Conservation (phyloP, 2,329 filamentous ascomycete genomes). For the Stemphylium beticola region DNA sequence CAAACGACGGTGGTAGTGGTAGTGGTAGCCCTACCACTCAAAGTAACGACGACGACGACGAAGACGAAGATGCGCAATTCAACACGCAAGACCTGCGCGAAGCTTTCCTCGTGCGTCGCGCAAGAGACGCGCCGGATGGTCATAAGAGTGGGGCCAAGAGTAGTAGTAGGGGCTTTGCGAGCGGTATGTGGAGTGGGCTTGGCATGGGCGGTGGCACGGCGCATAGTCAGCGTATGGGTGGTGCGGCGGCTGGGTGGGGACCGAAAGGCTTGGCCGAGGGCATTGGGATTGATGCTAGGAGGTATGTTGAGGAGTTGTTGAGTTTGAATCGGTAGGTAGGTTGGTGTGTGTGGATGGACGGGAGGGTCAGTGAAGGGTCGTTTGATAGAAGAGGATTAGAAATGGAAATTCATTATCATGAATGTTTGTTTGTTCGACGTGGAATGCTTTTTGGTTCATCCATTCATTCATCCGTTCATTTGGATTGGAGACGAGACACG, state of each 20-base stretch:
- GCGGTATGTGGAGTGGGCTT: slow-evolving; percentile 43
- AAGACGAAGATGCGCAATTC: slow-evolving; percentile 18
- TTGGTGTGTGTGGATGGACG: neutral
- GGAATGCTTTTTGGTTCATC: too few species aligned
- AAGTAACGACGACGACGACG: too few species aligned
- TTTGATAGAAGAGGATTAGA: neutral
- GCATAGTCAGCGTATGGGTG: slow-evolving; percentile 44
- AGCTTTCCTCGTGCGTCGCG: slow-evolving; percentile 52
- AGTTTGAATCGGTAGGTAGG: slow-evolving; percentile 57
- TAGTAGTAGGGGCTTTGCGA: slow-evolving; percentile 31
- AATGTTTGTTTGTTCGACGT: too few species aligned
- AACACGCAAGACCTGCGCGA: slow-evolving; percentile 46
- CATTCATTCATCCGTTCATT: too few species aligned
- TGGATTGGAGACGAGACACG: too few species aligned
- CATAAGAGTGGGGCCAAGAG: slow-evolving; percentile 6
- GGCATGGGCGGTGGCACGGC: slow-evolving; percentile 19
- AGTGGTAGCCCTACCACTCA: too few species aligned
- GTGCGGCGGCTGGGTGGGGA: slow-evolving; percentile 58
- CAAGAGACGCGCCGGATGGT: slow-evolving; percentile 36
- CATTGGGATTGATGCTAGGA: slow-evolving; percentile 77
- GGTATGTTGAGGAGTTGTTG: slow-evolving; percentile 75
- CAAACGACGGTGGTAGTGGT: too few species aligned
- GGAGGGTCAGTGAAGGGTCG: neutral
- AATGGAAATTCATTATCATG: too few species aligned
- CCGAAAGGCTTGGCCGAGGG: slow-evolving; percentile 70